Conservation (phyloP, 2,329 filamentous ascomycete genomes). For the Allantophomopsis cytisporea region DNA sequence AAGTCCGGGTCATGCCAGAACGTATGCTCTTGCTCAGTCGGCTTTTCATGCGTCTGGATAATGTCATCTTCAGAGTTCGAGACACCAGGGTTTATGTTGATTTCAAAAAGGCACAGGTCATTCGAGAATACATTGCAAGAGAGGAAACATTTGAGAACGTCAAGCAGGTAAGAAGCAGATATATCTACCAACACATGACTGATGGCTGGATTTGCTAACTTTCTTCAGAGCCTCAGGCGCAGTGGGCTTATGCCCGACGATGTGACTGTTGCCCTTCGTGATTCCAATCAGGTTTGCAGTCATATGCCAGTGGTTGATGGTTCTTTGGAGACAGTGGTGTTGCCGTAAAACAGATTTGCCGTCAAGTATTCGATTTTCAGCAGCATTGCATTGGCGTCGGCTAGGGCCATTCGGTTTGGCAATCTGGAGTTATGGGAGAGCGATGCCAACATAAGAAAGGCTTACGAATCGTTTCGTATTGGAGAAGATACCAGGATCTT, state of each 20-base stretch:
- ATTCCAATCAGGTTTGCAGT: slow-evolving; percentile 62
- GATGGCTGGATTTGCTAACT: not conserved
- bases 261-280: slow-evolving; percentile 61
- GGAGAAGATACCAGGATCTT: too few relatives aligned
- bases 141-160: slow-evolving; percentile 72
- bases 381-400: not conserved
- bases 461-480: too few relatives aligned
- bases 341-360: slow-evolving; percentile 7
- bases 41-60: slow-evolving; percentile 87
- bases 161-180: slow-evolving; percentile 40
- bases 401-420: not conserved
- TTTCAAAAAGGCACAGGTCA: slow-evolving; percentile 64
- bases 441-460: too few relatives aligned
- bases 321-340: slow-evolving; percentile 34
- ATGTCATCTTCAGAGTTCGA: slow-evolving; percentile 73
- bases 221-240: slow-evolving; percentile 30
- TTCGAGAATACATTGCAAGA: slow-evolving; percentile 81
- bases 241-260: slow-evolving; percentile 50
- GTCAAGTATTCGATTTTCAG: not conserved
- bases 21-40: slow-evolving; percentile 73
- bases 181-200: not conserved
- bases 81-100: slow-evolving; percentile 91
- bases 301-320: slow-evolving; percentile 60
- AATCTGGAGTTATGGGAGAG: too few relatives aligned
- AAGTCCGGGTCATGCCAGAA: slow-evolving; percentile 84